Evolutionary conservation across 257 asterid genomes (phyloP).

Genomic region (Nicotiana sylvestris): DNA sequence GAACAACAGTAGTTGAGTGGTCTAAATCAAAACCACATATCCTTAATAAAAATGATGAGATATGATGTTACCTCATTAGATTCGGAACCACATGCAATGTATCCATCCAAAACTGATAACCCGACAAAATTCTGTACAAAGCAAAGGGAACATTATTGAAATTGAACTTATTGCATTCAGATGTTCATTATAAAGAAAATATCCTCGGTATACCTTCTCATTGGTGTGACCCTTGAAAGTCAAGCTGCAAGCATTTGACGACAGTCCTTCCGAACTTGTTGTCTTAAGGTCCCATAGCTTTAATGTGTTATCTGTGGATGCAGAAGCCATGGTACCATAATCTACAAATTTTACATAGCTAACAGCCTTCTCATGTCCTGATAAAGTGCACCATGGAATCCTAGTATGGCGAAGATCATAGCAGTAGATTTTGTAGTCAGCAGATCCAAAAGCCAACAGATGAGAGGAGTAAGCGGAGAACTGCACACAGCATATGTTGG

Average conservation of each 20-base stretch:
- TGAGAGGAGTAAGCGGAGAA: slow-evolving; percentile 47
- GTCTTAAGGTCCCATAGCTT: slow-evolving; percentile 57
- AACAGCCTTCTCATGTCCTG: slow-evolving; percentile 47
- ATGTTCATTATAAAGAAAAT: neutral
- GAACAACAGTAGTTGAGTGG: neutral
- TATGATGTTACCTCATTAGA: slow-evolving; percentile 45
- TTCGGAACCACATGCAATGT: slow-evolving; percentile 56
- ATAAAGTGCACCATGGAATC: slow-evolving; percentile 53
- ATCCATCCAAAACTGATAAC: slow-evolving; percentile 44
- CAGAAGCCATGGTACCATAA: slow-evolving; percentile 41
- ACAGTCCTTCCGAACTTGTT: slow-evolving; percentile 30
- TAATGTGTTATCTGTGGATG: slow-evolving; percentile 46
- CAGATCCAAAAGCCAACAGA: slow-evolving; percentile 44
- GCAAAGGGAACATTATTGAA: neutral
- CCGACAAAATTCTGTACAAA: slow-evolving; percentile 54
- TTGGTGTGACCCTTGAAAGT: slow-evolving; percentile 47
- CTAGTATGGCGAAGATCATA: slow-evolving; percentile 45
- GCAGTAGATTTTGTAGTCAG: slow-evolving; percentile 36
- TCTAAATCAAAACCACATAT: neutral
- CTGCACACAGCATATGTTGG: slow-evolving; percentile 54
- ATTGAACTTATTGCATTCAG: neutral
- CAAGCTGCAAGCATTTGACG: slow-evolving; percentile 37
- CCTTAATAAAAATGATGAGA: neutral
- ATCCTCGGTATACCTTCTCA: slow-evolving; percentile 29
- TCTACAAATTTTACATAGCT: slow-evolving; percentile 51